These are phyloP conservation scores for Penicillium sp. DNA, from an alignment of 2,329 filamentous ascomycete species.

Conservation along the genomic window DNA sequence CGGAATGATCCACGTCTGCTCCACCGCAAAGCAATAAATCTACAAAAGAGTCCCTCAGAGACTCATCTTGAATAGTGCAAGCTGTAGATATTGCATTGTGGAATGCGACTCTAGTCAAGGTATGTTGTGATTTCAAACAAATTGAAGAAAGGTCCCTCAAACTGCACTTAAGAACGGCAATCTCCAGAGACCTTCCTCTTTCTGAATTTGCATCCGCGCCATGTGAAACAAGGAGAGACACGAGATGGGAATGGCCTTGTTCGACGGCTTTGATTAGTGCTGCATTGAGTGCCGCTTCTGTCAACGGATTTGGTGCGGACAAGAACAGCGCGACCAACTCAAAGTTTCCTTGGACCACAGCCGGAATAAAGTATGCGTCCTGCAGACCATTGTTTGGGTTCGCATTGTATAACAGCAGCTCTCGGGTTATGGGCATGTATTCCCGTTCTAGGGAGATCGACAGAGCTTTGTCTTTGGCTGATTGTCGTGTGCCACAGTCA, in stretches of 20 bases:
- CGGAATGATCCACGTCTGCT: neutral
- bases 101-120: neutral
- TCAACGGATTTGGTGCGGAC: slow-evolving; percentile 2
- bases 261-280: slow-evolving; percentile 1
- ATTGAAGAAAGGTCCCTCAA: slow-evolving; percentile 3
- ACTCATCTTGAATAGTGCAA: slow-evolving; percentile 1
- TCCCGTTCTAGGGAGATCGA: neutral
- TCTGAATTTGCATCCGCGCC: neutral
- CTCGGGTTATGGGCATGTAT: neutral
- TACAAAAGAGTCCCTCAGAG: neutral
- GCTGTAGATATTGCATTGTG: neutral
- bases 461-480: slow-evolving; percentile 3
- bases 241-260: neutral
- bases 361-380: neutral
- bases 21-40: neutral
- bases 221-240: neutral
- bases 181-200: neutral
- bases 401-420: neutral
- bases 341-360: neutral
- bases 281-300: neutral
- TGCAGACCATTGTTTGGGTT: slow-evolving; percentile 1
- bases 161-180: neutral
- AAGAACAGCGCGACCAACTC: slow-evolving; percentile 1
- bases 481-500: neutral
- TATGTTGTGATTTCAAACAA: neutral